A percentile compares a stretch with the other conserved stretches of the same genome.
phyloP scores from a whole-genome alignment of 768 basidiomycete genomes.

The Amanita rimosa region DNA sequence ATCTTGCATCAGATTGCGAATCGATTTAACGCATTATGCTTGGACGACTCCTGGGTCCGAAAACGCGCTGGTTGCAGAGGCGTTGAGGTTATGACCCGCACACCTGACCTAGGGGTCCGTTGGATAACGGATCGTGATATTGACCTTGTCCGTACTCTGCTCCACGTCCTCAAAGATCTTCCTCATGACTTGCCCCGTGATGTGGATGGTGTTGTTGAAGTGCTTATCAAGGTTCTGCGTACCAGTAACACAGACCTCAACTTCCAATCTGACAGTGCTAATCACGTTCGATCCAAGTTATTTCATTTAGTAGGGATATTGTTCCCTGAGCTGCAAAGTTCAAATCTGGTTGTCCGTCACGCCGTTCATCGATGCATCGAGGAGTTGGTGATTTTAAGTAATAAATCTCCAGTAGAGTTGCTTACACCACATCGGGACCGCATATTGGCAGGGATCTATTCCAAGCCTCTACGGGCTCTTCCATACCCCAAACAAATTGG shows the following conservation, averaged over 20 bases:
- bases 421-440: constrained; percentile 78
- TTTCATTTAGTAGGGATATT: constrained; percentile 71
- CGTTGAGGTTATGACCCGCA: constrained; percentile 67
- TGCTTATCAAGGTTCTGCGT: constrained; percentile 57
- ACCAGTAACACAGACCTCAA: constrained; percentile 45
- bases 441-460: constrained; percentile 82
- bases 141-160: constrained; percentile 80
- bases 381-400: constrained; percentile 63
- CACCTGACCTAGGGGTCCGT: constrained; percentile 57
- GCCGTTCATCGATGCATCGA: constrained; percentile 76
- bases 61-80: constrained; percentile 88
- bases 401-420: constrained; percentile 65
- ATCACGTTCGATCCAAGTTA: constrained; percentile 41
- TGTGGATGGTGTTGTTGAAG: constrained; percentile 65
- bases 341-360: constrained; percentile 75
- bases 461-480: constrained; percentile 91
- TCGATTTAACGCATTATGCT: constrained; percentile 76
- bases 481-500: constrained; percentile 95
- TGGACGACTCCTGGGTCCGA: constrained; percentile 83
- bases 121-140: constrained; percentile 84
- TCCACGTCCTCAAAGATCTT: constrained; percentile 91
- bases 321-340: constrained; percentile 79
- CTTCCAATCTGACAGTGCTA: constrained; percentile 29
- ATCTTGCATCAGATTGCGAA: constrained; percentile 76
- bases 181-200: constrained; percentile 82